Percentiles rank a stretch among this genome's conserved stretches.
phyloP scores from a whole-genome alignment of 345 rosid genomes.

The Eucalyptus globulus region DNA sequence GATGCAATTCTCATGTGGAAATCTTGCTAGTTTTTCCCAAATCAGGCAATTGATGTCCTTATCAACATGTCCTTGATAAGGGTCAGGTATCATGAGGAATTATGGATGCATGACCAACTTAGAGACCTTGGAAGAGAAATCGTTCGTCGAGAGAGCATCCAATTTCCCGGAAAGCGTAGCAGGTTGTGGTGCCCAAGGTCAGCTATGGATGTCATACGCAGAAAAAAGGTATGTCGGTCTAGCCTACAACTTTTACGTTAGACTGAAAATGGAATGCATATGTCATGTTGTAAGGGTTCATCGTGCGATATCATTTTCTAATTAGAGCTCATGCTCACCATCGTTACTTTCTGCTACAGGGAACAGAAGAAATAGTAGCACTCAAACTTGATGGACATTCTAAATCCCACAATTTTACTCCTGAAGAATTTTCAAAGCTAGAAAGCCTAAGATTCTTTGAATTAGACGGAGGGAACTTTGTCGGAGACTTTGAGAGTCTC shows the following conservation, averaged over 20 bases:
- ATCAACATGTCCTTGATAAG: not conserved
- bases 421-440: not conserved
- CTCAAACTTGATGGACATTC: not conserved
- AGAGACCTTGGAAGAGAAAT: not conserved
- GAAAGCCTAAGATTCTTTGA: not conserved
- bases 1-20: not conserved
- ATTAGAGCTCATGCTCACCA: not conserved
- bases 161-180: not conserved
- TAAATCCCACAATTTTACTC: not conserved
- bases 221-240: not conserved
- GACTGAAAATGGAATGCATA: not conserved
- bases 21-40: not conserved
- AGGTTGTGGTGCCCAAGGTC: not conserved
- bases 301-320: not conserved
- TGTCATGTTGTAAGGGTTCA: not conserved
- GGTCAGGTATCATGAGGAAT: not conserved
- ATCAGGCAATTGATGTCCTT: not conserved
- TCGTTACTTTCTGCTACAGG: not conserved
- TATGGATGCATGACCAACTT: not conserved
- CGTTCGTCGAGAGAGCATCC: not conserved
- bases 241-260: too few relatives aligned
- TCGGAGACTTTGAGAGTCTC: not conserved
- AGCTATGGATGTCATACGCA: not conserved
- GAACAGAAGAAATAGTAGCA: not conserved
- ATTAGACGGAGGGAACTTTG: not conserved